phyloP scores from a whole-genome alignment of 2,329 filamentous ascomycete genomes.

The Ceratocystis destructans region DNA sequence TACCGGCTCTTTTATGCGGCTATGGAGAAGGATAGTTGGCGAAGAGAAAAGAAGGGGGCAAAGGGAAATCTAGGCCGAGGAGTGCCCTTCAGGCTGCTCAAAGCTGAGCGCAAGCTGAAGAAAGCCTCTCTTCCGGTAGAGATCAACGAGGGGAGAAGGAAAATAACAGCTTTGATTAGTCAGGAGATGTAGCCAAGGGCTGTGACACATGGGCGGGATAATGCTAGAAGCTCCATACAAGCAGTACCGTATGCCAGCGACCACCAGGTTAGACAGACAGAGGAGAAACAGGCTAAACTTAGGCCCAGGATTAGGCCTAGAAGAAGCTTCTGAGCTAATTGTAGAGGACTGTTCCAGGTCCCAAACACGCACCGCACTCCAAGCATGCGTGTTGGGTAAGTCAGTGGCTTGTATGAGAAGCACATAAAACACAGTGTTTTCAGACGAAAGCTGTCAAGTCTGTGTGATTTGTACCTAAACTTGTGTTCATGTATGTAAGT shows the following conservation, averaged over 20 bases:
- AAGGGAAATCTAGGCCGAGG: background rate
- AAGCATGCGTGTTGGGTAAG: background rate
- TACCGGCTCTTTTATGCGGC: background rate
- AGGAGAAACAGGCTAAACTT: background rate
- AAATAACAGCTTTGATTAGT: background rate
- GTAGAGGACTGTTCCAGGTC: background rate
- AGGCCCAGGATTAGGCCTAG: background rate
- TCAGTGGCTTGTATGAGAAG: background rate
- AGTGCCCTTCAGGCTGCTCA: background rate
- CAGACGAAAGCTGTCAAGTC: conserved; percentile 14
- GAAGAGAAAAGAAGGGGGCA: background rate
- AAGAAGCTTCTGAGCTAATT: background rate
- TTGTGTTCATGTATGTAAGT: background rate
- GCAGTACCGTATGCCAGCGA: background rate
- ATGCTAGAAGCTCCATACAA: background rate
- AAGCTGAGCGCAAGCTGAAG: background rate
- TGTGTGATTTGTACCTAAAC: background rate
- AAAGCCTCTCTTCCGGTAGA: background rate
- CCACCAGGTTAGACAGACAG: background rate
- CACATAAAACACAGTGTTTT: conserved; percentile 1
- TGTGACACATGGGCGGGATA: background rate
- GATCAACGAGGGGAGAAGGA: background rate
- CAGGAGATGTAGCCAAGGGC: background rate
- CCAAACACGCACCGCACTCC: background rate
- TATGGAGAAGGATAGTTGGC: background rate